Evolutionary conservation across 2,329 filamentous ascomycete genomes (phyloP), one percentile per base, ranked within the genome.

Genomic region (Seiridium cupressi): DNA sequence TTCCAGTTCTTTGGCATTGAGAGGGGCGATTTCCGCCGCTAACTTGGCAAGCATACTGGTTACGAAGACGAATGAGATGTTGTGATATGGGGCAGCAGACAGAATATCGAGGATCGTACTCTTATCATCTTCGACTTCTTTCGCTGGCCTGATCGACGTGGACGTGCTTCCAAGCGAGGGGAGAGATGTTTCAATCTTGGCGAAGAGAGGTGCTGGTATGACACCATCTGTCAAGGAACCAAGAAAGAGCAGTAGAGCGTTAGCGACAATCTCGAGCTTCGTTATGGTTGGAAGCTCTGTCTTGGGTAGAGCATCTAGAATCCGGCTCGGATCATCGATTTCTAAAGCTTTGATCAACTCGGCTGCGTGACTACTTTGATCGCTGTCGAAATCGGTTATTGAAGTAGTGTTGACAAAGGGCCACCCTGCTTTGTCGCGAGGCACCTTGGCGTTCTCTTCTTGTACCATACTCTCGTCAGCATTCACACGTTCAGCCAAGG

Each of bases 21-120:
- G 65, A 32, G 66, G 81, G 46, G 70, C 72, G 5, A 87, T 72
- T 58, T 87, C 84, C 0, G 76, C 72, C 1, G 80, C 76, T 1
- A 85, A 75, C 3, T 81, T 79, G 2, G 80, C 76, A 1, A 97
- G 81, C 75, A 93, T 93, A 7, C 91, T 88, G 0, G 89, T 92
- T 13, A 97, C 78, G 64, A 97, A 93, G 2, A 96, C 90, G 69
- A 97, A 96, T 0, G 90, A 90, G 59, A 97, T 93, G 70, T 92
- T 95, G 75, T 96, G 90, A 55, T 89, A 89, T 0, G 92, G 90
- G 0, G 86, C 83, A 2, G 84, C 79, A 0, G 89, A 84, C 2
- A 97, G 81, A 2, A 89, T 83, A 65, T 97, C 93, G 4, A 97
- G 84, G 1, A 95, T 73, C 3, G 76, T 70, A 0, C 74, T 75